These are phyloP conservation scores for Gossypium davidsonii DNA, from an alignment of 441 rosid species.

Conservation along the genomic window DNA sequence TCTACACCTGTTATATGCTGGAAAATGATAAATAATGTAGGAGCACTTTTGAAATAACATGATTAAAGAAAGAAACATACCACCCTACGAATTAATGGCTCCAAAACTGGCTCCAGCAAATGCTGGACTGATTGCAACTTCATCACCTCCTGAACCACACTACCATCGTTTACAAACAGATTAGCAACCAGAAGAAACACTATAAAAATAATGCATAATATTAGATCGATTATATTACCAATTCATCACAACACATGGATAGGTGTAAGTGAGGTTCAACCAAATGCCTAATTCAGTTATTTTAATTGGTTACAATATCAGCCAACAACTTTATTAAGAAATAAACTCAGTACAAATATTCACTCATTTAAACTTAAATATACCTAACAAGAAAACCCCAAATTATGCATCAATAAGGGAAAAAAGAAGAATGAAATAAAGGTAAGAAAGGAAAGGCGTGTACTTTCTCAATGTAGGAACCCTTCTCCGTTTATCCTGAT, in stretches of 20 bases:
- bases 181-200: conserved; percentile 11
- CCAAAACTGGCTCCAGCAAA: conserved; percentile 74
- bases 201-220: neutral
- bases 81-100: conserved; percentile 93
- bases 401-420: neutral
- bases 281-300: neutral
- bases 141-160: conserved; percentile 93
- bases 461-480: conserved; percentile 45
- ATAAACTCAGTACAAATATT: neutral
- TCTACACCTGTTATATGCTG: neutral
- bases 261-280: neutral
- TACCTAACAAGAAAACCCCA: conserved; percentile 12
- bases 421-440: neutral
- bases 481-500: conserved; percentile 61
- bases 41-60: neutral
- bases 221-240: neutral
- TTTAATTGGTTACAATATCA: neutral
- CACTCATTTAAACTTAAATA: neutral
- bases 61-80: conserved; percentile 33
- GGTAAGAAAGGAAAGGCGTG: neutral
- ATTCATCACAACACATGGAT: neutral
- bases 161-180: conserved; percentile 27
- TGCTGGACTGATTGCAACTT: conserved; percentile 63
- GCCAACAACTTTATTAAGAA: neutral
- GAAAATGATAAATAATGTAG: neutral